Conservation (phyloP, 2,329 filamentous ascomycete species). For the Diaporthe sp. region DNA sequence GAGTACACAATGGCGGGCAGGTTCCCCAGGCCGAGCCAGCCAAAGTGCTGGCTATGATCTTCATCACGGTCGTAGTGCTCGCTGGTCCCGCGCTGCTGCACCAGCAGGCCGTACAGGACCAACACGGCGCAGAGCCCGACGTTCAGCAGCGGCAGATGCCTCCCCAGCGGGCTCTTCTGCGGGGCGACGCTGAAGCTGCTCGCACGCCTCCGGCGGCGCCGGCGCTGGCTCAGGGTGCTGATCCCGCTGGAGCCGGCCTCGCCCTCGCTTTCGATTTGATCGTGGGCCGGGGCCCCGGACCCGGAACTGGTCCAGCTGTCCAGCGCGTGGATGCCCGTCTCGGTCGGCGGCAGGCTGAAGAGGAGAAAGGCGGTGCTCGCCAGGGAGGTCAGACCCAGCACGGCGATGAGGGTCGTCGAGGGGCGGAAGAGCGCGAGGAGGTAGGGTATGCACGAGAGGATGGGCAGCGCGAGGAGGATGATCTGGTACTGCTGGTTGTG, state of each 20-base stretch:
- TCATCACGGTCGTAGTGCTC: neutral
- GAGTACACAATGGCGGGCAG: slow-evolving; percentile 69
- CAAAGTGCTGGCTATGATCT: slow-evolving; percentile 15
- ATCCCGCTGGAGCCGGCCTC: slow-evolving; percentile 24
- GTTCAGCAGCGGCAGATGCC: slow-evolving; percentile 71
- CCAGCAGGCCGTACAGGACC: slow-evolving; percentile 54
- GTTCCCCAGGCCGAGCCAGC: slow-evolving; percentile 50
- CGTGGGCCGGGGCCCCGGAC: slow-evolving; percentile 37
- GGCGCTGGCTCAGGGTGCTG: slow-evolving; percentile 26
- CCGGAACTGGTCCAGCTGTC: slow-evolving; percentile 54
- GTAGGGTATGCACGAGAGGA: slow-evolving; percentile 66
- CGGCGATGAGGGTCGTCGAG: slow-evolving; percentile 51
- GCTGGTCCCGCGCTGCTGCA: slow-evolving; percentile 44
- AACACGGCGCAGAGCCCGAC: slow-evolving; percentile 65
- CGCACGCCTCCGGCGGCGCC: slow-evolving; percentile 23
- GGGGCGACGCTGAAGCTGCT: slow-evolving; percentile 38
- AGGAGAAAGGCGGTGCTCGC: slow-evolving; percentile 71
- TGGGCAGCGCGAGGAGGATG: slow-evolving; percentile 69
- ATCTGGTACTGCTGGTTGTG: slow-evolving; percentile 68
- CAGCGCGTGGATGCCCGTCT: slow-evolving; percentile 62
- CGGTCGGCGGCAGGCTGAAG: slow-evolving; percentile 62
- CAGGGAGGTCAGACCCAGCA: slow-evolving; percentile 73
- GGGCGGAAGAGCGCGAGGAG: slow-evolving; percentile 56
- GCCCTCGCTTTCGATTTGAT: neutral
- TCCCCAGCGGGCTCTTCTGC: slow-evolving; percentile 59